These are phyloP conservation scores for Lecanoromycetidae sp. DNA, from an alignment of 2,329 filamentous ascomycete species.

Conservation along the genomic window DNA sequence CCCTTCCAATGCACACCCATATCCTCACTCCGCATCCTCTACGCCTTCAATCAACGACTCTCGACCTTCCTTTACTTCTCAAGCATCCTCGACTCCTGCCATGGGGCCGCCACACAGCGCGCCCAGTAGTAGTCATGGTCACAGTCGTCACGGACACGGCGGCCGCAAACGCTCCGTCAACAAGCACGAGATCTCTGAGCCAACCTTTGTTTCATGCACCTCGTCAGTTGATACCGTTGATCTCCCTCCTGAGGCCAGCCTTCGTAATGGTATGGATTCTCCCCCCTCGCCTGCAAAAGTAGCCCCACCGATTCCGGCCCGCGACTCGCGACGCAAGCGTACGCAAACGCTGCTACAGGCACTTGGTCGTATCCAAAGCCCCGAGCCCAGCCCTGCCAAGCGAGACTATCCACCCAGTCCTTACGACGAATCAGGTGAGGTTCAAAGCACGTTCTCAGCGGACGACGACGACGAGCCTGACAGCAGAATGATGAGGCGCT, in stretches of 20 bases:
- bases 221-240: constrained; percentile 20
- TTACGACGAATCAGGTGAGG: constrained; percentile 23
- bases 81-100: neutral
- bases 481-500: constrained; percentile 25
- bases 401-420: constrained; percentile 5
- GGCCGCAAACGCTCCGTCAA: constrained; percentile 44
- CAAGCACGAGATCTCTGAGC: constrained; percentile 52
- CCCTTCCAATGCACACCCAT: neutral
- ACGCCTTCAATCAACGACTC: neutral
- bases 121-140: neutral
- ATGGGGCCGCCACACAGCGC: constrained; percentile 7
- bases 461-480: constrained; percentile 27
- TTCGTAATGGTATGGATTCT: constrained; percentile 18
- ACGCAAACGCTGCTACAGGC: constrained; percentile 16
- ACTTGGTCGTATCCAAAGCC: constrained; percentile 10
- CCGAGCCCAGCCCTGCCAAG: constrained; percentile 1
- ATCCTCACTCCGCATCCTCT: constrained; percentile 7
- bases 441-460: constrained; percentile 35
- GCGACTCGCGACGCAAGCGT: constrained; percentile 19
- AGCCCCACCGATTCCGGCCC: constrained; percentile 16
- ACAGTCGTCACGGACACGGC: neutral
- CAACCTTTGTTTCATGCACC: constrained; percentile 36
- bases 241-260: constrained; percentile 19
- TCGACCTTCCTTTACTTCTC: constrained; percentile 1
- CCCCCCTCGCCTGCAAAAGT: neutral